Evolutionary conservation across 2,329 filamentous ascomycete genomes (phyloP), one percentile per base, ranked within the genome.

Genomic region (Xylaria digitata): DNA sequence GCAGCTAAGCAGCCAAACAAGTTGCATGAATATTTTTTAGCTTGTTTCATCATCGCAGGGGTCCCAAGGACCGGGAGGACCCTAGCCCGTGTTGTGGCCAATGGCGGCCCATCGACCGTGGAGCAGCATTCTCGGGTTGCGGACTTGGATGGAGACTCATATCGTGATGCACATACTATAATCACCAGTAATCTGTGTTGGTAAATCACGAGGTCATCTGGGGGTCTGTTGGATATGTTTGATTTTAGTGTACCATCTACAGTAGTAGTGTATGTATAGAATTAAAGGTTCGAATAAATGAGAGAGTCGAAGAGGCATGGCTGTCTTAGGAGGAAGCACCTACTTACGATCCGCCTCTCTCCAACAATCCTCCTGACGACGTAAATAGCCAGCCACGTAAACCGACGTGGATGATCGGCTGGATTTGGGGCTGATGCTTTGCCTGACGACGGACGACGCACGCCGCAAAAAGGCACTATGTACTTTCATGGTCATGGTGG

Each of bases 31-130:
- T 64, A 26, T 42, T 40, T 63, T 45, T 65, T 70, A 70, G 67
- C 59, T 59, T 62, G 65, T 70, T 70, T 67, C 65, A 70, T 62
- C 32, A 42, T 9, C 5, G 43, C 64, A 59, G 48, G 64, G 67
- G 46, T 57, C 19, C 55, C 48, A 19, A 6, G 21, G n/a, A 52
- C 42, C 42, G 23, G 63, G 48, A 46, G 30, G 30, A 46, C 54
- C 53, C 61, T 59, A 42, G 46, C 13, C 42, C 57, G 21, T 43
- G n/a, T 21, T 43, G 13, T 48, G 49, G n/a, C 63, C 65, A 67
- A 67, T 67, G 3, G 42, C 7, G 34, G 49, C 15, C 37, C 37
- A 40, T 40, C 17, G 26, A 13, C 42, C 8, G 4, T 60, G 50
- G 60, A 55, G 55, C 37, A 17, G 5, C 26, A 13, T 59, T 42